Conservation (phyloP, 768 basidiomycete genomes). For the Tylopilus cervinicoccineus region DNA sequence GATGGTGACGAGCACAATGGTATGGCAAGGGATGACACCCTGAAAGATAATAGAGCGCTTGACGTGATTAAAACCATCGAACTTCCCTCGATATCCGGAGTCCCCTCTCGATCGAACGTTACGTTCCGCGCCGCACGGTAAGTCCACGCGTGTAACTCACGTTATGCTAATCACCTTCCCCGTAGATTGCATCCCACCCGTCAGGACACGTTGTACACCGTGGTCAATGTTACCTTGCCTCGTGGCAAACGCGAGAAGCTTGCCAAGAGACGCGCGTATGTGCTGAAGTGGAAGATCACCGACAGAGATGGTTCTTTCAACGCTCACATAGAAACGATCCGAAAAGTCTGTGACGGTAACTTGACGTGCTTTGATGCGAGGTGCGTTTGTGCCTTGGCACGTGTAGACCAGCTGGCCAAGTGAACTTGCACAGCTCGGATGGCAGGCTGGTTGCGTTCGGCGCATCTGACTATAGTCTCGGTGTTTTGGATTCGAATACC, state of each 20-base stretch:
- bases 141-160: conserved; percentile 5
- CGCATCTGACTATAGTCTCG: conserved; percentile 80
- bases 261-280: conserved; percentile 54
- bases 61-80: conserved; percentile 49
- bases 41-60: conserved; percentile 33
- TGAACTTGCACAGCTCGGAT: conserved; percentile 52
- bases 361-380: conserved; percentile 88
- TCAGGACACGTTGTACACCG: conserved; percentile 56
- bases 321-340: conserved; percentile 42
- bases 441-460: conserved; percentile 84
- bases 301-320: conserved; percentile 68
- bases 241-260: conserved; percentile 53
- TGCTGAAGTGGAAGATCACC: conserved; percentile 69
- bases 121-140: conserved; percentile 67
- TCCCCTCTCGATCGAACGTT: conserved; percentile 36
- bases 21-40: conserved; percentile 16
- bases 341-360: conserved; percentile 75
- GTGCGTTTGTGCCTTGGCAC: conserved; percentile 37
- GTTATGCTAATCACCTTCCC: conserved; percentile 6
- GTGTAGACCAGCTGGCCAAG: conserved; percentile 3
- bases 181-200: conserved; percentile 56
- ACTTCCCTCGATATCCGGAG: conserved; percentile 48
- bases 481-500: conserved; percentile 75
- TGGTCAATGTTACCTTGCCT: conserved; percentile 65
- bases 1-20: not conserved